Conservation (phyloP, 108 stramenopile genomes). For the Hondaea fermentalgiana region DNA sequence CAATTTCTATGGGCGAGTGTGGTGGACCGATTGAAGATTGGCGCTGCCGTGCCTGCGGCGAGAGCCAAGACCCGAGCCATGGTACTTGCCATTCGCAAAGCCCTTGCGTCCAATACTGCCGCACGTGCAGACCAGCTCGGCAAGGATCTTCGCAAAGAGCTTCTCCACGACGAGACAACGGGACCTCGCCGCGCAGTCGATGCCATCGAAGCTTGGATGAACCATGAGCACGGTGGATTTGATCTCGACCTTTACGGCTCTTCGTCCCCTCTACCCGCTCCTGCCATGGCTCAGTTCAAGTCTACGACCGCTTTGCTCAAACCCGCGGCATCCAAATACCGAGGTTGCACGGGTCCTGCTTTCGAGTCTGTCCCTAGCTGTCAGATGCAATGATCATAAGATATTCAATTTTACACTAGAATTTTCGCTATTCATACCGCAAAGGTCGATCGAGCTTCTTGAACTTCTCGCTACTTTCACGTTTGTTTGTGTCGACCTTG, state of each 20-base stretch:
- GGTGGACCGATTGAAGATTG: not conserved
- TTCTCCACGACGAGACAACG: not conserved
- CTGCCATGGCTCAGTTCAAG: too few relatives aligned
- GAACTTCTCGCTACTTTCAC: too few relatives aligned
- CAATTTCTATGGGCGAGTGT: not conserved
- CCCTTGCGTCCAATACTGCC: not conserved
- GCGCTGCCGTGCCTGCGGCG: not conserved
- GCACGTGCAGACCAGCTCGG: not conserved
- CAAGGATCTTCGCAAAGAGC: not conserved
- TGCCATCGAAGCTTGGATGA: not conserved
- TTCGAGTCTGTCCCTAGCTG: too few relatives aligned
- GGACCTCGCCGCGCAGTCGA: not conserved
- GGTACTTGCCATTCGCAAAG: not conserved
- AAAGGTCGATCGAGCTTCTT: too few relatives aligned
- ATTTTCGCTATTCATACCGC: too few relatives aligned
- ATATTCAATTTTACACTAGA: too few relatives aligned
- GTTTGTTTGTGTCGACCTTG: too few relatives aligned
- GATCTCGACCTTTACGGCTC: not conserved
- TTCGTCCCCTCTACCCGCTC: too few relatives aligned
- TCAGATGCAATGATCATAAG: too few relatives aligned
- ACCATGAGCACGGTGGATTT: not conserved
- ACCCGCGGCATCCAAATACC: too few relatives aligned
- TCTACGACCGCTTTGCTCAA: too few relatives aligned
- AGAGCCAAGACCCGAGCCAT: not conserved
- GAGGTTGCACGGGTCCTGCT: too few relatives aligned